Base-by-base conservation (phyloP, 2,329 filamentous ascomycete genomes). In the Pyrenochaeta sp. region DNA sequence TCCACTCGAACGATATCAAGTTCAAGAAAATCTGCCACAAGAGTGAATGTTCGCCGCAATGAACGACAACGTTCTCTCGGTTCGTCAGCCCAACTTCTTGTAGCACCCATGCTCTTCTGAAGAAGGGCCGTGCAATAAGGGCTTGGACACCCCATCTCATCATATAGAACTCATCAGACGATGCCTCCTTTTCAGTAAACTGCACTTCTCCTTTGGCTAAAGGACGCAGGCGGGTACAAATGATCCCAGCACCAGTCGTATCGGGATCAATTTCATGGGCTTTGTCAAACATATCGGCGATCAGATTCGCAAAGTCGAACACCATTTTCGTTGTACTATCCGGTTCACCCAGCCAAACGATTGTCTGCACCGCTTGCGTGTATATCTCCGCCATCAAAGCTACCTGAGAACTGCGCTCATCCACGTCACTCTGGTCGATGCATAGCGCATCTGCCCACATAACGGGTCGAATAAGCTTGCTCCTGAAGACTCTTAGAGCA, bases 381-480 rank as follows among this genome's bases (percentile, higher is more conserved):
- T 62, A 62, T 22, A 59, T 53, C 3, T 46, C 34, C 12, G 34
- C 28, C 59, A 62, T 62, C 22, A 52, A 28, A 2, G 48, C 24
- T 7, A 62, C 54, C 45, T 62, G 59, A n/a, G 13, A 30, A 5
- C 49, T 50, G 25, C 52, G 55, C 24, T 62, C 59, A 12, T 36
- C 19, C 12, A 12, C 28, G 34, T 62, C 45, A 34, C n/a, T 48
- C 49, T 62, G 56, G 34, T 62, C 46, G n/a, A 61, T 62, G 36
- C 56, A 62, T 10, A 54, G 28, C 8, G 48, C 44, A 48, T 62
- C 59, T 6, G 59, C 49, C 59, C 56, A 62, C 28, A 62, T 54
- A 13, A 44, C 40, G 40, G 40, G 40, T 44, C 40, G n/a, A 8
- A 12, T 27, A 12, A 44, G 24, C 19, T 24, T 44, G 24, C 24